Conservation (phyloP, 2,329 filamentous ascomycete genomes). For the Gnomoniopsis smithogilvyi region DNA sequence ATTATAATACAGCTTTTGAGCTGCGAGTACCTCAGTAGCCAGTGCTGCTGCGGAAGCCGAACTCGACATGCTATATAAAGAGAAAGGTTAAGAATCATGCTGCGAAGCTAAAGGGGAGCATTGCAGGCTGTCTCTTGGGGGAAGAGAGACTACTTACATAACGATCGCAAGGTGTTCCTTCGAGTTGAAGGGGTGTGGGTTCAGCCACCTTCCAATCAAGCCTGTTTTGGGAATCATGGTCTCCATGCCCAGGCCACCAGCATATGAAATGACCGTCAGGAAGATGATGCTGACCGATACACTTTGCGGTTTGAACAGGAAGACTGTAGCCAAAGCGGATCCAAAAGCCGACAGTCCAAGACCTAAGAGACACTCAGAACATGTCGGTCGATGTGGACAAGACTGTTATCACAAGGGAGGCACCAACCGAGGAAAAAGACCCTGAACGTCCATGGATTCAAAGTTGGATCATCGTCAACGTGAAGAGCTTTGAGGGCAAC, state of each 20-base stretch:
- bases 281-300: constrained; percentile 42
- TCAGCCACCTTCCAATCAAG: constrained; percentile 28
- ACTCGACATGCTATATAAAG: constrained; percentile 21
- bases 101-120: background rate
- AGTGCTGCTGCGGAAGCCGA: constrained; percentile 20
- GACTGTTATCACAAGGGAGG: background rate
- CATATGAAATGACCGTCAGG: constrained; percentile 40
- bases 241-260: constrained; percentile 37
- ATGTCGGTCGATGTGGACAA: background rate
- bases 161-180: constrained; percentile 23
- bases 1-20: constrained; percentile 44
- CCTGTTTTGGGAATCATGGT: constrained; percentile 32
- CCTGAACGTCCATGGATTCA: constrained; percentile 22
- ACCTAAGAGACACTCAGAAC: constrained; percentile 19
- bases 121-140: constrained; percentile 2
- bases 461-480: constrained; percentile 21
- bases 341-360: constrained; percentile 32
- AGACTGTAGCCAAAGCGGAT: constrained; percentile 40
- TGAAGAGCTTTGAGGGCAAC: constrained; percentile 18
- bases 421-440: constrained; percentile 16
- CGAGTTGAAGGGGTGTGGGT: constrained; percentile 24
- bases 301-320: constrained; percentile 44
- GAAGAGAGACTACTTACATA: background rate
- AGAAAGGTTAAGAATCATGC: background rate
- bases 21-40: constrained; percentile 37